A percentile compares a stretch with the other conserved stretches of the same genome.
Evolutionary conservation across 2,329 filamentous ascomycete genomes (phyloP).

Genomic region (Beauveria caledonica): DNA sequence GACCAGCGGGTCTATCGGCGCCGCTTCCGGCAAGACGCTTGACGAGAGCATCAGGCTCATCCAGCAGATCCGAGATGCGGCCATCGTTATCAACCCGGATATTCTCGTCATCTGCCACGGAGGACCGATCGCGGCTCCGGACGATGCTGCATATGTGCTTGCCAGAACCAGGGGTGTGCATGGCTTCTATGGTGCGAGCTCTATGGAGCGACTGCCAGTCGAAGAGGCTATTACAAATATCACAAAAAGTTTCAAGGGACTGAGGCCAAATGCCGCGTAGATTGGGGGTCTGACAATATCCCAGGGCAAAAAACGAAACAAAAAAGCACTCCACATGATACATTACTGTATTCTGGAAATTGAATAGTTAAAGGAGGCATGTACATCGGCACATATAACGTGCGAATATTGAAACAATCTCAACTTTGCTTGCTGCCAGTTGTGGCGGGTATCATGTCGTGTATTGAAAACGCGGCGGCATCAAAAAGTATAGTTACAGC

Average conservation of each 20-base stretch:
- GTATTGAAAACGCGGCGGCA: not conserved
- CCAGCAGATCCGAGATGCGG: conserved; percentile 56
- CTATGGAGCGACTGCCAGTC: conserved; percentile 61
- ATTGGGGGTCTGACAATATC: too few species aligned
- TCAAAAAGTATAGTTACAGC: not conserved
- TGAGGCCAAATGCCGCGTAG: conserved; percentile 1
- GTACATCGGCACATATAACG: not conserved
- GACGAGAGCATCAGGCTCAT: conserved; percentile 56
- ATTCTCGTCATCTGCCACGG: conserved; percentile 64
- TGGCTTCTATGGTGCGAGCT: conserved; percentile 64
- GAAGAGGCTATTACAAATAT: conserved; percentile 52
- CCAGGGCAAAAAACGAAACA: not conserved
- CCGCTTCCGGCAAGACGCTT: conserved; percentile 49
- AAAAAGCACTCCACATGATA: not conserved
- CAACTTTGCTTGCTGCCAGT: not conserved
- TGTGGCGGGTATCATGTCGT: not conserved
- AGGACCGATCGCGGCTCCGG: conserved; percentile 55
- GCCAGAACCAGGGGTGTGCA: conserved; percentile 54
- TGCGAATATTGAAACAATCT: not conserved
- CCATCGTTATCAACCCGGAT: conserved; percentile 44
- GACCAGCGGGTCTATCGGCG: conserved; percentile 56
- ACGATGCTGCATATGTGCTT: conserved; percentile 57
- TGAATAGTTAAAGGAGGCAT: not conserved
- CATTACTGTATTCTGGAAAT: not conserved
- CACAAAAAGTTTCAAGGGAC: conserved; percentile 20